Conservation (phyloP, 176 grass and related monocot genomes). For the Pontederia crassipes region DNA sequence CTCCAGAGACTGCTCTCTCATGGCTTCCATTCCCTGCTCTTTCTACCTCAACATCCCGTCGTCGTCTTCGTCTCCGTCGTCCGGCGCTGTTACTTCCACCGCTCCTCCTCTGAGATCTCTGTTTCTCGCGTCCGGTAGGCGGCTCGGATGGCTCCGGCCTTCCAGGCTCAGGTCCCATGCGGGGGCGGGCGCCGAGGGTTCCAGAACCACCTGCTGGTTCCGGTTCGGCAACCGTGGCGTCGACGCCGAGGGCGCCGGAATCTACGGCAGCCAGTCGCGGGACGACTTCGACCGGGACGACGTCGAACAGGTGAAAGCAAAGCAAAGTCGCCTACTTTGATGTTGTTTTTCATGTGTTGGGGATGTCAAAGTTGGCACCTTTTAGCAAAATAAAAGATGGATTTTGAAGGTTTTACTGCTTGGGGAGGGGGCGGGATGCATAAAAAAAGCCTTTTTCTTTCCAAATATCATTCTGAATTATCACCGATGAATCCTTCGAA, state of each 20-base stretch:
- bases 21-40: slow-evolving; percentile 3
- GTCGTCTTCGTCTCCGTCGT: neutral
- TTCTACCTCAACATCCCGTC: neutral
- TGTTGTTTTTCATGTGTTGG: neutral
- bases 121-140: slow-evolving; percentile 25
- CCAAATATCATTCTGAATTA: too few relatives aligned
- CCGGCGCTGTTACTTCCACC: neutral
- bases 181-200: slow-evolving; percentile 33
- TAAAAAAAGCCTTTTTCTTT: too few relatives aligned
- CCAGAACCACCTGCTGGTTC: slow-evolving; percentile 62
- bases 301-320: slow-evolving; percentile 66
- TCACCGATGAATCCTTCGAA: neutral
- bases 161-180: slow-evolving; percentile 32
- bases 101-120: slow-evolving; percentile 21
- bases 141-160: slow-evolving; percentile 27
- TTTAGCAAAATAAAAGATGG: too few relatives aligned
- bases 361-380: too few relatives aligned
- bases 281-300: slow-evolving; percentile 94
- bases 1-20: neutral
- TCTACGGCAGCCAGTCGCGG: slow-evolving; percentile 75
- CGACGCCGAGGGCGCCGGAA: slow-evolving; percentile 64
- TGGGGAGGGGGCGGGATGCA: too few relatives aligned
- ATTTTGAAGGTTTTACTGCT: too few relatives aligned
- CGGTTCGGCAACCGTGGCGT: slow-evolving; percentile 63
- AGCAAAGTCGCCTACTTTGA: too few relatives aligned